Evolutionary conservation across 306 rosid species (phyloP).

Genomic region (Crataegus laevigata): DNA sequence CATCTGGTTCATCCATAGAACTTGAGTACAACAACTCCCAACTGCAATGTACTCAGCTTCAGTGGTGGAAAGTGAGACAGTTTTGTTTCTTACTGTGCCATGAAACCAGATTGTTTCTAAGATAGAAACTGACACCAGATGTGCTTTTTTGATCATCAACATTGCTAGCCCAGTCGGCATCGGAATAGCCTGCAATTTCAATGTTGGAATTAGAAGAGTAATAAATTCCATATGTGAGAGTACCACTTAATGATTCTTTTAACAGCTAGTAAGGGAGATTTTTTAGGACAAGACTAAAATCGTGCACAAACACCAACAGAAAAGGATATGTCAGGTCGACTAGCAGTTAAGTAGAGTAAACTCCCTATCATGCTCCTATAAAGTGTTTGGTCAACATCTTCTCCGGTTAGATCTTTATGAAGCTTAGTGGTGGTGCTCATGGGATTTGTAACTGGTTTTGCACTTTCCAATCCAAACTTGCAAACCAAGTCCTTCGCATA

Average conservation of each 20-base stretch:
- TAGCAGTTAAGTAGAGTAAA: background rate
- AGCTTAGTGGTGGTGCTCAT: too few species aligned
- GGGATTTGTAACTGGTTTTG: too few species aligned
- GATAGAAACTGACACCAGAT: background rate
- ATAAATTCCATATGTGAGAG: too few species aligned
- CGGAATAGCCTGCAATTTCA: background rate
- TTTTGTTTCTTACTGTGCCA: background rate
- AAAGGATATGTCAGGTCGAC: background rate
- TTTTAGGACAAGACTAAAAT: too few species aligned
- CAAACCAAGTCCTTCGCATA: too few species aligned
- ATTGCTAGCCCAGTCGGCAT: background rate
- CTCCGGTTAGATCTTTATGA: too few species aligned
- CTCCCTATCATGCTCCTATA: too few species aligned
- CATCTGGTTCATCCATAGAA: background rate
- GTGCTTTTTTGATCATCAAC: background rate
- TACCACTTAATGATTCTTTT: too few species aligned
- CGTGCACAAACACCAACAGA: too few species aligned
- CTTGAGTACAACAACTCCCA: background rate
- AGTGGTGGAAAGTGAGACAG: background rate
- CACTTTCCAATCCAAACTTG: too few species aligned
- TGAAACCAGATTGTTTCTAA: background rate
- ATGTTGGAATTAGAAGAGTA: background rate
- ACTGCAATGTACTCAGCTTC: background rate
- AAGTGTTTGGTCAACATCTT: too few species aligned
- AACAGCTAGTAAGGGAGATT: too few species aligned